These are phyloP conservation scores for Aspergillus persii DNA, from an alignment of 2,329 filamentous ascomycete species.

Conservation along the genomic window DNA sequence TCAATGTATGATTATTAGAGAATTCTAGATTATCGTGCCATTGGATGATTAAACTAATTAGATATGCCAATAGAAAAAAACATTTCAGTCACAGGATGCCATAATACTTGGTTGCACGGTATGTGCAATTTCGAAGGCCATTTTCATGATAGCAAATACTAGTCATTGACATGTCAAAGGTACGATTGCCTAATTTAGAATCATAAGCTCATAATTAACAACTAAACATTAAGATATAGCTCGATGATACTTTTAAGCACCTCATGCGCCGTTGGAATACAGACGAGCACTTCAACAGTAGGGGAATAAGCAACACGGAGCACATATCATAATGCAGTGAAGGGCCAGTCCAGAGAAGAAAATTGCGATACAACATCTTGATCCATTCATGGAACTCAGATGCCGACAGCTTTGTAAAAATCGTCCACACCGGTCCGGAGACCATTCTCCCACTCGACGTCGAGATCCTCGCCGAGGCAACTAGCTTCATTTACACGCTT, in stretches of 20 bases:
- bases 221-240: not conserved
- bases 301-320: too few relatives aligned
- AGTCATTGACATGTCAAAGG: not conserved
- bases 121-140: too few relatives aligned
- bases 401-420: slow-evolving; percentile 26
- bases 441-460: slow-evolving; percentile 37
- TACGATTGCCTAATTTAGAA: too few relatives aligned
- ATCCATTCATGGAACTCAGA: not conserved
- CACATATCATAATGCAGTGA: too few relatives aligned
- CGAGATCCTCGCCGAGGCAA: slow-evolving; percentile 40
- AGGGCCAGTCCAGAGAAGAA: not conserved
- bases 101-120: too few relatives aligned
- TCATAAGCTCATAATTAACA: too few relatives aligned
- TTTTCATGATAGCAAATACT: not conserved
- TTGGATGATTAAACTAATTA: not conserved
- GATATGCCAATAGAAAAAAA: too few relatives aligned
- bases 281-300: not conserved
- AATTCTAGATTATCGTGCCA: not conserved
- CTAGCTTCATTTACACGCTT: slow-evolving; percentile 55
- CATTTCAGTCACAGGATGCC: too few relatives aligned
- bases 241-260: not conserved
- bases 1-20: not conserved
- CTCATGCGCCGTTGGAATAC: not conserved
- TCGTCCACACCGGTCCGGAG: slow-evolving; percentile 34
- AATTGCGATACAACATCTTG: not conserved